Percentiles rank a stretch among this genome's conserved stretches.
These are phyloP conservation scores for Ilex aquifolium DNA, from an alignment of 257 asterid species.

Conservation along the genomic window DNA sequence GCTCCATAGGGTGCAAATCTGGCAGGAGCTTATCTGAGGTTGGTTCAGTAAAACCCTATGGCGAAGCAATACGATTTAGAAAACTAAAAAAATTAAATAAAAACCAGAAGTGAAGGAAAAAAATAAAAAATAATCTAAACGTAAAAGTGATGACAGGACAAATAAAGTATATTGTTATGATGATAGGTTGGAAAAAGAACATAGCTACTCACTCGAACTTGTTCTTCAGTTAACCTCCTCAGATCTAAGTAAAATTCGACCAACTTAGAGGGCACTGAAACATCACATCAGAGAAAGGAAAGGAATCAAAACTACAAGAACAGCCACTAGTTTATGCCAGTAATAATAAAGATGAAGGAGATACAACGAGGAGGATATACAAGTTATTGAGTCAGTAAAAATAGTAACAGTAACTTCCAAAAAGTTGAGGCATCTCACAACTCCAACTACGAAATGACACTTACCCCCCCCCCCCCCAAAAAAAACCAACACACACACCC, in stretches of 20 bases:
- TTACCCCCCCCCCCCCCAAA: no score
- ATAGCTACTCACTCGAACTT: slow-evolving; percentile 53
- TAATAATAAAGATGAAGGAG: neutral
- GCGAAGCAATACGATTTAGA: slow-evolving; percentile 9
- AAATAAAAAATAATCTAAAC: neutral
- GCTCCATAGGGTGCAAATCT: slow-evolving; percentile 80
- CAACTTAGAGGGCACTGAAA: slow-evolving; percentile 71
- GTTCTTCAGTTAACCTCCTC: slow-evolving; percentile 74
- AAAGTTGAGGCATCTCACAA: neutral
- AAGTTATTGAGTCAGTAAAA: no score
- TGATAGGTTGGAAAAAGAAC: neutral
- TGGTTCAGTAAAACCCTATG: slow-evolving; percentile 82
- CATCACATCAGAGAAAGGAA: slow-evolving; percentile 10
- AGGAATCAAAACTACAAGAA: neutral
- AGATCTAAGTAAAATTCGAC: slow-evolving; percentile 66
- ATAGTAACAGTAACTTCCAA: neutral
- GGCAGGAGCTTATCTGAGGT: slow-evolving; percentile 86
- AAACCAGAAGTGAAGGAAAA: neutral
- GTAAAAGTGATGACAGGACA: neutral
- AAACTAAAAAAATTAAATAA: neutral
- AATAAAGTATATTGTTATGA: no score
- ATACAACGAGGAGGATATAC: neutral
- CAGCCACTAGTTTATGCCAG: no score
- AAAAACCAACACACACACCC: no score
- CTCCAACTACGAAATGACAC: neutral